Percentiles rank a stretch among this genome's conserved stretches.
Evolutionary conservation across 2,329 filamentous ascomycete species (phyloP).

Genomic region (Blumeriella jaapii): DNA sequence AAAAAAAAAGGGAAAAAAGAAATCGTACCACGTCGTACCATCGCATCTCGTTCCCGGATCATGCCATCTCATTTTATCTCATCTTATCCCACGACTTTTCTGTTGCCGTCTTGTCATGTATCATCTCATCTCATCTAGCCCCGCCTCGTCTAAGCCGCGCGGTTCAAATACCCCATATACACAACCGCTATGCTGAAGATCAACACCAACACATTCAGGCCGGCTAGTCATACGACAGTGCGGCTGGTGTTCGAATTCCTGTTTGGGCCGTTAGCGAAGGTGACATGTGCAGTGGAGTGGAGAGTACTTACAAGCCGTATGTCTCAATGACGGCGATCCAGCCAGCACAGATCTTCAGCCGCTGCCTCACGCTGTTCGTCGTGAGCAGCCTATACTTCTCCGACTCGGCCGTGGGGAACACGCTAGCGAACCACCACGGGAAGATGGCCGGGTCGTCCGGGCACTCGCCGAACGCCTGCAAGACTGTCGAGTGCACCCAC

Average conservation of each 20-base stretch:
- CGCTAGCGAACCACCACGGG: slow-evolving; percentile 83
- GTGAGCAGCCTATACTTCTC: slow-evolving; percentile 70
- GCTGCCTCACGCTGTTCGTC: slow-evolving; percentile 64
- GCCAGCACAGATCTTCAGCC: slow-evolving; percentile 68
- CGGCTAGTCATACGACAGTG: slow-evolving; percentile 22
- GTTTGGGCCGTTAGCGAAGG: background rate
- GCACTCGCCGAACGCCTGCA: slow-evolving; percentile 65
- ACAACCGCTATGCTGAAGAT: slow-evolving; percentile 3
- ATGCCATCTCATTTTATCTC: no score
- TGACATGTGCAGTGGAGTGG: background rate
- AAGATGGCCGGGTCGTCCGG: slow-evolving; percentile 64
- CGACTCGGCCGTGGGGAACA: slow-evolving; percentile 63
- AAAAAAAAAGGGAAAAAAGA: background rate
- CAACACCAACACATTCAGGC: slow-evolving; percentile 13
- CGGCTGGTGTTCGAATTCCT: slow-evolving; percentile 18
- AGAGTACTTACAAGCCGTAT: slow-evolving; percentile 16
- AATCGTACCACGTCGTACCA: no score
- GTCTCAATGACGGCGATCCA: slow-evolving; percentile 54
- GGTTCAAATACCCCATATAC: slow-evolving; percentile 2
- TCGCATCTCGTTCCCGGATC: no score
- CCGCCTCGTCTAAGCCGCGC: background rate
- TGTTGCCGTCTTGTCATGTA: background rate
- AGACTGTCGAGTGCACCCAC: slow-evolving; percentile 64
- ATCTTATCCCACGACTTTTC: no score
- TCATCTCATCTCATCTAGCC: background rate